Evolutionary conservation across 805 yeast species (phyloP).

Genomic region (Candida krabiensis): DNA sequence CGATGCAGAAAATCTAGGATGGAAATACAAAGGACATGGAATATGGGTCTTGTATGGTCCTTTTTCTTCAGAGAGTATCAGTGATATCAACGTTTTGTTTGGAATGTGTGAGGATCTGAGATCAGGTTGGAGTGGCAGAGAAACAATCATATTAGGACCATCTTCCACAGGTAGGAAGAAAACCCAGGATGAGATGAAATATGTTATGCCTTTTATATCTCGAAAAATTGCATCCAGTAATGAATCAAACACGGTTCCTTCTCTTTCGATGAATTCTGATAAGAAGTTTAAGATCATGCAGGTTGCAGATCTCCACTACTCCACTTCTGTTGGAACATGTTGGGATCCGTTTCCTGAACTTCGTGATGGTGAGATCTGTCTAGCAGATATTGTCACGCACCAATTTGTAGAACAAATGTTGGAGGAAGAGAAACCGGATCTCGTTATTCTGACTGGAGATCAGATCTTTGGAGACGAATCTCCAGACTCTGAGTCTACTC

Average conservation of each 20-base stretch:
- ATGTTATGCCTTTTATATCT: too few relatives aligned
- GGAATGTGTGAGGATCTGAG: conserved; percentile 66
- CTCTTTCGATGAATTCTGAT: conserved; percentile 20
- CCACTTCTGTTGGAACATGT: conserved; percentile 82
- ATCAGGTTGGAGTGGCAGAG: too few relatives aligned
- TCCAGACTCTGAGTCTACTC: conserved; percentile 79
- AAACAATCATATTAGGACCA: conserved; percentile 5
- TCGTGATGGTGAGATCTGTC: conserved; percentile 47
- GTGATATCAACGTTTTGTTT: conserved; percentile 68
- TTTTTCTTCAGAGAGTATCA: conserved; percentile 31
- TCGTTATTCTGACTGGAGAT: conserved; percentile 89
- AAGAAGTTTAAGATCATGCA: conserved; percentile 78
- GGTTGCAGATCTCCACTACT: conserved; percentile 86
- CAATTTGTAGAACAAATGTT: conserved; percentile 61
- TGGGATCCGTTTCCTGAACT: conserved; percentile 48
- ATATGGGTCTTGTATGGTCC: conserved; percentile 61
- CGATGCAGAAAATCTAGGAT: conserved; percentile 33
- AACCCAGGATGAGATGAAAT: too few relatives aligned
- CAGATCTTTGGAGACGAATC: conserved; percentile 80
- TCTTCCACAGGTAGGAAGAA: neutral
- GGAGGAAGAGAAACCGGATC: conserved; percentile 62
- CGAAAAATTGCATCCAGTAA: too few relatives aligned
- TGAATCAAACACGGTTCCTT: too few relatives aligned
- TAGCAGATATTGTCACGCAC: conserved; percentile 69
- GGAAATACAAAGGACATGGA: conserved; percentile 49